phyloP scores from a whole-genome alignment of 768 basidiomycete genomes.

The Boletus edulis region DNA sequence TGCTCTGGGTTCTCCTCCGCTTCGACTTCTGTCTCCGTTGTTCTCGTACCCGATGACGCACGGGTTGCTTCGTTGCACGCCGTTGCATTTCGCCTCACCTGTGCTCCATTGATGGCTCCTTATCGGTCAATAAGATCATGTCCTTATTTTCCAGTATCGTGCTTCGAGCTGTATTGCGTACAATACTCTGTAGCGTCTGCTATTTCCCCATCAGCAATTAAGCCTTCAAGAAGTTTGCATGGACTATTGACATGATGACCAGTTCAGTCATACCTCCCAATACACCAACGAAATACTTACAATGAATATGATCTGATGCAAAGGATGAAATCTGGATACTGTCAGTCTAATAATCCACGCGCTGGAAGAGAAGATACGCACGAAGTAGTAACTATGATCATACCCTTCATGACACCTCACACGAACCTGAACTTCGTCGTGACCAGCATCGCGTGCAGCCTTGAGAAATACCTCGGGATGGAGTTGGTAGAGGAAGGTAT shows the following conservation, averaged over 20 bases:
- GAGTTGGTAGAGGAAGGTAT: constrained; percentile 85
- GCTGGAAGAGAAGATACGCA: constrained; percentile 27
- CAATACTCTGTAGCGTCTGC: not conserved
- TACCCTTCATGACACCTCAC: constrained; percentile 82
- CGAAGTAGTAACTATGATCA: constrained; percentile 90
- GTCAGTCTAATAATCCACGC: not conserved
- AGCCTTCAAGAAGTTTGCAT: constrained; percentile 84
- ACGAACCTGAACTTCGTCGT: constrained; percentile 70
- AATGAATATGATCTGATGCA: constrained; percentile 84
- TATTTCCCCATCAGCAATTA: constrained; percentile 25
- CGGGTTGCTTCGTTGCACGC: not conserved
- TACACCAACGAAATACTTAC: constrained; percentile 42
- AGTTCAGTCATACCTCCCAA: constrained; percentile 7
- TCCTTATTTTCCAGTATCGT: not conserved
- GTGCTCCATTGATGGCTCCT: not conserved
- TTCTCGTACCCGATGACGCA: constrained; percentile 1
- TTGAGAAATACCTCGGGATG: constrained; percentile 86
- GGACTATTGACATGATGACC: constrained; percentile 48
- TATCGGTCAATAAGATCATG: not conserved
- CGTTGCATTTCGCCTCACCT: not conserved
- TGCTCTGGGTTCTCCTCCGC: not conserved
- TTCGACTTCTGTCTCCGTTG: not conserved
- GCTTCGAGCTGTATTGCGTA: constrained; percentile 7
- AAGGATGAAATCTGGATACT: constrained; percentile 78
- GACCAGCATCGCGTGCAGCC: constrained; percentile 71